A percentile compares a stretch with the other conserved stretches of the same genome.
phyloP scores from a whole-genome alignment of 768 basidiomycete species.

The Boletus barrowsii region DNA sequence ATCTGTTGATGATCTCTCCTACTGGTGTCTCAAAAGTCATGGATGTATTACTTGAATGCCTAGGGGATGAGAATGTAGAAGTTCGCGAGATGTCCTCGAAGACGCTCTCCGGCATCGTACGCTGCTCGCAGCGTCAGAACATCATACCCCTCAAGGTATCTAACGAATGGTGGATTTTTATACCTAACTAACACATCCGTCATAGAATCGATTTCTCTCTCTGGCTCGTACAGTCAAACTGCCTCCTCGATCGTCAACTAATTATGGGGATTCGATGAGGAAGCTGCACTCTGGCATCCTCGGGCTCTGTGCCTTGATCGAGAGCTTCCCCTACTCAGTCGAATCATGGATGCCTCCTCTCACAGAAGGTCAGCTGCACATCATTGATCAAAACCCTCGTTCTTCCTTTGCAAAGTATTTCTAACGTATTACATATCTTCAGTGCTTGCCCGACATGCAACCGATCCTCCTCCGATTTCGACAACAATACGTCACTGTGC shows the following conservation, averaged over 20 bases:
- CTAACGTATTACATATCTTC: slow-evolving; percentile 2
- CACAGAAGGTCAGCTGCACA: slow-evolving; percentile 56
- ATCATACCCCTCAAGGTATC: slow-evolving; percentile 80
- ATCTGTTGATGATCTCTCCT: slow-evolving; percentile 73
- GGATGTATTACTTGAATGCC: slow-evolving; percentile 79
- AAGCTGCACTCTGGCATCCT: slow-evolving; percentile 86
- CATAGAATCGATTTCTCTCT: slow-evolving; percentile 75
- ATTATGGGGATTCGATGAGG: slow-evolving; percentile 70
- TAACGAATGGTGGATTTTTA: not conserved
- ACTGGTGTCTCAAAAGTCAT: slow-evolving; percentile 66
- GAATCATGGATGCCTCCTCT: slow-evolving; percentile 89
- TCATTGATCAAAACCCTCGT: not conserved
- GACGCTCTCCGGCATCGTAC: slow-evolving; percentile 79
- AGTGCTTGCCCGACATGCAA: slow-evolving; percentile 77
- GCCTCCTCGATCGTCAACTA: slow-evolving; percentile 64
- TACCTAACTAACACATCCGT: slow-evolving; percentile 5
- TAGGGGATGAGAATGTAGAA: slow-evolving; percentile 89
- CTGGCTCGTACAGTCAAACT: slow-evolving; percentile 59
- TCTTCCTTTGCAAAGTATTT: not conserved
- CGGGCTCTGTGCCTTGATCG: slow-evolving; percentile 90
- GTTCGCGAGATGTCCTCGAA: slow-evolving; percentile 90
- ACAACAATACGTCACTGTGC: slow-evolving; percentile 85
- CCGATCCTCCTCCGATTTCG: slow-evolving; percentile 86
- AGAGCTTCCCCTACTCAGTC: slow-evolving; percentile 94
- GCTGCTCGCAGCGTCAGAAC: slow-evolving; percentile 87